Evolutionary conservation across 2,329 filamentous ascomycete species (phyloP), one percentile per base, ranked within the genome.

Genomic region (Fusarium tricinctum): DNA sequence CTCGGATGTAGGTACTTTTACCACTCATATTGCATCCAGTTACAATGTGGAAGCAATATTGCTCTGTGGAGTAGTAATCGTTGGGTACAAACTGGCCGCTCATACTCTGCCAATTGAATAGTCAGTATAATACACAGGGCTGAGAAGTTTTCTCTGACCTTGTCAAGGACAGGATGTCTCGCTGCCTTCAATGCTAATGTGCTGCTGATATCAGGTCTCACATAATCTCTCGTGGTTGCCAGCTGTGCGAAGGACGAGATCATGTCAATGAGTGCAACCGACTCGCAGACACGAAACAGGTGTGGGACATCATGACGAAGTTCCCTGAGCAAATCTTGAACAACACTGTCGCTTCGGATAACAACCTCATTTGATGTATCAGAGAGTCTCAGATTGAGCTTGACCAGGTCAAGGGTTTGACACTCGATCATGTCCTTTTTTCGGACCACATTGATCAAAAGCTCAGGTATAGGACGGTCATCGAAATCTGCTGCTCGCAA

Each of bases 11-110:
- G 0, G 94, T 99, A 68, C 92, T 97, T 78, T 98, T 99, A 1
- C 94, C 96, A 72, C 93, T 97, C 96, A 99, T 99, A 73, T 99
- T 99, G 77, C 93, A 97, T 5, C 96, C 95, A 0, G 95, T 98
- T 66, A 99, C 90, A 64, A 98, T 91, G 69, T 98, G 94, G 73
- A 97, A 97, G 2, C 94, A 89, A 35, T 89, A 89, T 63, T 95
- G 89, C 33, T 91, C 86, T 0, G 90, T 92, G 4, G 93, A 91
- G 73, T 94, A 98, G 28, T 94, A 92, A 74, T 98, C 94, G 68
- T 98, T 98, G 0, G 96, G 92, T 5, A 98, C 84, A 75, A 92
- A 97, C 22, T 87, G 88, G 45, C 85, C 86, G 1, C 82, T 80
- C 68, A 92, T 88, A 3, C 90, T 87, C 82, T 87, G 49, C 17